phyloP scores from a whole-genome alignment of 148 eudicot genomes.

The Linanthus parryae region DNA sequence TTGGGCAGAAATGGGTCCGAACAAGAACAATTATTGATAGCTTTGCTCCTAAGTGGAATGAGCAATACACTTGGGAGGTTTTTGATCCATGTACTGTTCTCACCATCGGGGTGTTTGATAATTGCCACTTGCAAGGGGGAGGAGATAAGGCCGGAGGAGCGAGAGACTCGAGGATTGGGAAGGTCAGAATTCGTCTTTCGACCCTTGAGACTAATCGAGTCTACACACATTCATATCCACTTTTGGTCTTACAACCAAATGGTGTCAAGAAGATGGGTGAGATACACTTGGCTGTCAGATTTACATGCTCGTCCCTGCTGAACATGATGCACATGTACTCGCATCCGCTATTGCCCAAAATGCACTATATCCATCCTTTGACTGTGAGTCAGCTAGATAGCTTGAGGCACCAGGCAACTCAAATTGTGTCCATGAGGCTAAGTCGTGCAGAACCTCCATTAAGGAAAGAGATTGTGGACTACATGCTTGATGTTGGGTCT shows the following conservation, averaged over 20 bases:
- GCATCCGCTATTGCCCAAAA: constrained; percentile 13
- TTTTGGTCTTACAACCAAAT: constrained; percentile 14
- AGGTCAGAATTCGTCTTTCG: constrained; percentile 22
- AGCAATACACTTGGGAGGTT: constrained; percentile 73
- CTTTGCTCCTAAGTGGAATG: constrained; percentile 56
- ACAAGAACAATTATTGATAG: constrained; percentile 67
- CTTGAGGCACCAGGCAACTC: constrained; percentile 21
- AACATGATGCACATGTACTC: constrained; percentile 24
- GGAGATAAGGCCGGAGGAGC: constrained; percentile 14
- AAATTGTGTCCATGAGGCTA: constrained; percentile 15
- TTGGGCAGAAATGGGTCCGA: constrained; percentile 69
- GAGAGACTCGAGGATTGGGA: constrained; percentile 16
- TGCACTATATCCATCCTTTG: constrained; percentile 17
- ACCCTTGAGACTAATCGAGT: constrained; percentile 17
- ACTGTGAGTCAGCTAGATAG: constrained; percentile 17
- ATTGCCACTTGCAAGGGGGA: constrained; percentile 33
- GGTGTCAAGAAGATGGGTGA: constrained; percentile 22
- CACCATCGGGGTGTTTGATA: constrained; percentile 61
- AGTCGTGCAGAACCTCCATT: constrained; percentile 16
- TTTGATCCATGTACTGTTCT: constrained; percentile 61
- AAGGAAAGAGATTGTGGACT: constrained; percentile 19
- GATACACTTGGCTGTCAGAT: constrained; percentile 19
- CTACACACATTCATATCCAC: constrained; percentile 17
- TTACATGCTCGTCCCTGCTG: constrained; percentile 16
- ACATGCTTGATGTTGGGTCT: constrained; percentile 19